Evolutionary conservation across 2,329 filamentous ascomycete species (phyloP), one percentile per base, ranked within the genome.

Genomic region (Cladophialophora immunda): DNA sequence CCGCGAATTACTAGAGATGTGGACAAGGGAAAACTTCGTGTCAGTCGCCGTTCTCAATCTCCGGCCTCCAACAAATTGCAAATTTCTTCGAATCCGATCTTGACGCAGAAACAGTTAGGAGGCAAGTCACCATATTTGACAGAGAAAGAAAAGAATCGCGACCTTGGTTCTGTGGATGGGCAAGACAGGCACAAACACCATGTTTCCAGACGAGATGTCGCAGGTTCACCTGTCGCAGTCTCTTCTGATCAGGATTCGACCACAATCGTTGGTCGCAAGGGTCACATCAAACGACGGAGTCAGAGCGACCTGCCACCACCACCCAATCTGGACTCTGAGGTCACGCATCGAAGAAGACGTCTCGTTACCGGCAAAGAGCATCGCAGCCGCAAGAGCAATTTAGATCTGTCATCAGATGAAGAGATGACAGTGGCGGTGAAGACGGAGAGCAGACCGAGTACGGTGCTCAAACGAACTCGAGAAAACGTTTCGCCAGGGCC

Each of bases 401-500:
- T 76, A 0, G 78, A 70, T 32, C 75, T 78, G 29, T 73, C 70
- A 57, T 70, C 74, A 4, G 67, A 68, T 29, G 67, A 69, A 34
- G 67, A 69, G n/a, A 2, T 25, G 19, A 68, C 59, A 56, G 29
- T 63, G 27, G 25, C 55, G n/a, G 58, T 66, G 30, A 69, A 70
- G 53, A 38, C 61, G 38, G 66, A 70, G 38, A 52, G 36, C 36
- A 65, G 52, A 38, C 56, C 64, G 13, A 63, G 29, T 22, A 38
- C 70, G 9, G 55, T 72, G 11, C 71, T 81, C 47, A 83, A 83
- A 71, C 78, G 81, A 45, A 74, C 77, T 30, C 78, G 81, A 52
- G 76, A 74, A 56, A 82, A 80, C 64, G 72, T 74, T 25, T 81
- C 80, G n/a, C 81, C 80, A 4, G 77, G 80, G 62, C 70, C 62